Percentiles rank a stretch among this genome's conserved stretches.
phyloP scores from a whole-genome alignment of 1,284 basidiomycete genomes.

The Puccinia triticina region DNA sequence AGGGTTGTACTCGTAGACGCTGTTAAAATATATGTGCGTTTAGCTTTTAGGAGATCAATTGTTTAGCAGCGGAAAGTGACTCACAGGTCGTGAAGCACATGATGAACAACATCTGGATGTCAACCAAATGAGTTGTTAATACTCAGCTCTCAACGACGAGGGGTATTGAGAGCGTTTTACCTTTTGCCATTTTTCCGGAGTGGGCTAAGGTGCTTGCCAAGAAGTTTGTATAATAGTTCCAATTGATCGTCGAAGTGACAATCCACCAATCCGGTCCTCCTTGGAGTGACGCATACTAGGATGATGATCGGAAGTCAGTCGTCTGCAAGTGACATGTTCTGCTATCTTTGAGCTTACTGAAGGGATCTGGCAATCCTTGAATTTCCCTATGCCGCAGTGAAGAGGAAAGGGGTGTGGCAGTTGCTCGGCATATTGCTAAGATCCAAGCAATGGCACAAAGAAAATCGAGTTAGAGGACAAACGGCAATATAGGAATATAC shows the following conservation, averaged over 20 bases:
- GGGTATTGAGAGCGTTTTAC: neutral
- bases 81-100: constrained; percentile 43
- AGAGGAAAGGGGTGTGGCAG: constrained; percentile 21
- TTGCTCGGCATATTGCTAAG: constrained; percentile 43
- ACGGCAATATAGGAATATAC: neutral
- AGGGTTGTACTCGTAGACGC: constrained; percentile 25
- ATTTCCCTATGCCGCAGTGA: constrained; percentile 43
- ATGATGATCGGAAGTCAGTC: neutral
- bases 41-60: neutral
- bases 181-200: constrained; percentile 12
- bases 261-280: constrained; percentile 36
- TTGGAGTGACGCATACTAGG: constrained; percentile 2
- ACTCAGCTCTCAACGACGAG: neutral
- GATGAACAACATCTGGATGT: constrained; percentile 21
- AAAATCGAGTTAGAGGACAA: neutral
- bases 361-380: constrained; percentile 28
- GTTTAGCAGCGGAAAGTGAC: neutral
- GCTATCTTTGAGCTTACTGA: constrained; percentile 26
- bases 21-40: neutral
- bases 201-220: neutral
- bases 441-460: neutral
- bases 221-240: constrained; percentile 49
- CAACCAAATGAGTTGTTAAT: neutral
- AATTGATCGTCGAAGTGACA: constrained; percentile 34
- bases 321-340: neutral